Conservation (phyloP, 2,329 filamentous ascomycete genomes). For the Scleromitrula shiraiana region DNA sequence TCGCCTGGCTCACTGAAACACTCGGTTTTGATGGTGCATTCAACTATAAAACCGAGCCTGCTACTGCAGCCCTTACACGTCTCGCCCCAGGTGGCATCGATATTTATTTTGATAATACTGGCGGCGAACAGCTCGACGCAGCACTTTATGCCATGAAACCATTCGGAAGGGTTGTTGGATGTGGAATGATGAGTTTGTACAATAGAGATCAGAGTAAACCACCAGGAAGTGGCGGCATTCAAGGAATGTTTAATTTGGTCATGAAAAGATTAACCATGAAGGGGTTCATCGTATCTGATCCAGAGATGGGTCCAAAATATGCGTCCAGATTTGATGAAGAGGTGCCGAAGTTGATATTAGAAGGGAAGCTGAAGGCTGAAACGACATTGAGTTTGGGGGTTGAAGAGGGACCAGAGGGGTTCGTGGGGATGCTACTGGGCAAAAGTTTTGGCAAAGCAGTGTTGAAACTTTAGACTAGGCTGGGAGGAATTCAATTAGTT, state of each 20-base stretch:
- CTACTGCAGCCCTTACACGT: neutral
- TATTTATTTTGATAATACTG: conserved; percentile 76
- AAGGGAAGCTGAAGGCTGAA: conserved; percentile 54
- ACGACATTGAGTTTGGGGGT: conserved; percentile 55
- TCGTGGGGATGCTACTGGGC: conserved; percentile 58
- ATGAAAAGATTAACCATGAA: conserved; percentile 52
- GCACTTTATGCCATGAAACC: conserved; percentile 53
- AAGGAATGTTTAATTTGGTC: neutral
- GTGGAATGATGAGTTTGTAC: conserved; percentile 40
- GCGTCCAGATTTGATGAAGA: conserved; percentile 55
- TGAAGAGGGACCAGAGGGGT: conserved; percentile 55
- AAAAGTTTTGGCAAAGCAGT: conserved; percentile 67
- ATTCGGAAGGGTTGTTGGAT: conserved; percentile 48
- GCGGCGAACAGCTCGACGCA: conserved; percentile 64
- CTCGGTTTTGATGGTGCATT: neutral
- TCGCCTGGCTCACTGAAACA: neutral
- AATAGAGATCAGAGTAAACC: conserved; percentile 41
- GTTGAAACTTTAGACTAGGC: conserved; percentile 32
- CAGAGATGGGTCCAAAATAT: conserved; percentile 53
- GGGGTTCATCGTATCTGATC: conserved; percentile 59
- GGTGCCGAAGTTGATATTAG: conserved; percentile 58
- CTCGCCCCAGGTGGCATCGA: conserved; percentile 50
- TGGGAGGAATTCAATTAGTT: neutral
- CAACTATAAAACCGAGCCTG: neutral
- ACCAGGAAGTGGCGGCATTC: neutral